phyloP scores from a whole-genome alignment of 495 filamentous ascomycete species.

The Penicillium samsonianum region DNA sequence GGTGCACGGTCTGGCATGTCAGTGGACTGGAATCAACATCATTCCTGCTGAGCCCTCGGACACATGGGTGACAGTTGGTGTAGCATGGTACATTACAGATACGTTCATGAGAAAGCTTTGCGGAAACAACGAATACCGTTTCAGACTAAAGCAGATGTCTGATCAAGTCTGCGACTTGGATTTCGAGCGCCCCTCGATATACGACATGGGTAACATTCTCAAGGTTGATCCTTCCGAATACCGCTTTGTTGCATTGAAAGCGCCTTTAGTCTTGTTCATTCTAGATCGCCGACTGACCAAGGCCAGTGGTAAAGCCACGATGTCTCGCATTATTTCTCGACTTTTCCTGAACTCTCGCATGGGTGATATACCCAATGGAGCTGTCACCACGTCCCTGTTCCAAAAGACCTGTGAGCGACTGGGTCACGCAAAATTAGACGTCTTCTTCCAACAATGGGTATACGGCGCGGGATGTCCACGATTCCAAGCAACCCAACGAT shows the following conservation, averaged over 20 bases:
- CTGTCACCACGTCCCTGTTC: conserved; percentile 73
- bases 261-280: conserved; percentile 88
- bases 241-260: conserved; percentile 90
- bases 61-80: conserved; percentile 87
- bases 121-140: conserved; percentile 92
- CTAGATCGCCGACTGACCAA: conserved; percentile 89
- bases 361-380: conserved; percentile 69
- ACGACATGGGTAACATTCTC: conserved; percentile 74
- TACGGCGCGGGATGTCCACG: conserved; percentile 81
- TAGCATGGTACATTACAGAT: conserved; percentile 91
- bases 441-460: conserved; percentile 94
- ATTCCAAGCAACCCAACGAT: conserved; percentile 80
- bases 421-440: conserved; percentile 78
- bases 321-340: conserved; percentile 79
- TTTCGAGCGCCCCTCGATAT: conserved; percentile 76
- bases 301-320: conserved; percentile 75
- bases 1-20: conserved; percentile 81
- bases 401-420: conserved; percentile 81
- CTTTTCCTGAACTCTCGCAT: conserved; percentile 80
- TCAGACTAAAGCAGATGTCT: conserved; percentile 80
- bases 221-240: conserved; percentile 77
- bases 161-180: conserved; percentile 83
- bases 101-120: conserved; percentile 84
- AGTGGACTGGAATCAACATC: conserved; percentile 91
- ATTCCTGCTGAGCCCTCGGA: conserved; percentile 78